Evolutionary conservation across 1,284 basidiomycete genomes (phyloP).

Genomic region (Rhizoctonia solani): DNA sequence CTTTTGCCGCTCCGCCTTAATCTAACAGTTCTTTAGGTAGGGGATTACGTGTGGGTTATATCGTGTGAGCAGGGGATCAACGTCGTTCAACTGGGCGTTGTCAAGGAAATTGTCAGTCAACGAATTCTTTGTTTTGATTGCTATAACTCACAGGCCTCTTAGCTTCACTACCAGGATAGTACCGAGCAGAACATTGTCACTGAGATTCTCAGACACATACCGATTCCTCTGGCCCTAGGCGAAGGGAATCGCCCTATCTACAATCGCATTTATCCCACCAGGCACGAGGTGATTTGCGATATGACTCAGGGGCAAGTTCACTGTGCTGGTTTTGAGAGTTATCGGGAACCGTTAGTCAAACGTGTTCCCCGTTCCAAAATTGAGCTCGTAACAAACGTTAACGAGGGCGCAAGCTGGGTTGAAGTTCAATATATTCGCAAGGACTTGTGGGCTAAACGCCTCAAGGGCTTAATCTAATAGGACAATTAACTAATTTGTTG

Average conservation of each 20-base stretch:
- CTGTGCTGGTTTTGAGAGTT: slow-evolving; percentile 13
- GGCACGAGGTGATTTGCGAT: slow-evolving; percentile 11
- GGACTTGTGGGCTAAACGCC: slow-evolving; percentile 21
- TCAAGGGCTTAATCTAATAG: neutral
- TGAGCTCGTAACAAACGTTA: slow-evolving; percentile 26
- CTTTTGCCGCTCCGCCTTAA: neutral
- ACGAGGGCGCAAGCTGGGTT: slow-evolving; percentile 26
- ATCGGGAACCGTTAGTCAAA: neutral
- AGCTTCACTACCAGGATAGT: slow-evolving; percentile 20
- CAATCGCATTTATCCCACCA: slow-evolving; percentile 15
- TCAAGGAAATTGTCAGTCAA: slow-evolving; percentile 22
- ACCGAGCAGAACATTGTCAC: slow-evolving; percentile 19
- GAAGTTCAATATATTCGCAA: slow-evolving; percentile 23
- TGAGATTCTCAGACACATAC: slow-evolving; percentile 12
- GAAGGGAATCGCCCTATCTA: neutral
- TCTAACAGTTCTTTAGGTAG: neutral
- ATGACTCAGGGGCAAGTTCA: neutral
- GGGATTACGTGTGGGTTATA: slow-evolving; percentile 27
- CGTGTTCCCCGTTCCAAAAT: slow-evolving; percentile 13
- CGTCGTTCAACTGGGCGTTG: slow-evolving; percentile 5
- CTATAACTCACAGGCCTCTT: neutral
- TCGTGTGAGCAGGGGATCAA: neutral
- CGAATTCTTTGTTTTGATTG: neutral
- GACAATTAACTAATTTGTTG: too few species aligned
- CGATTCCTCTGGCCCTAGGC: neutral